phyloP scores from a whole-genome alignment of 768 basidiomycete species.

The Pilatotrama ljubarskyi region DNA sequence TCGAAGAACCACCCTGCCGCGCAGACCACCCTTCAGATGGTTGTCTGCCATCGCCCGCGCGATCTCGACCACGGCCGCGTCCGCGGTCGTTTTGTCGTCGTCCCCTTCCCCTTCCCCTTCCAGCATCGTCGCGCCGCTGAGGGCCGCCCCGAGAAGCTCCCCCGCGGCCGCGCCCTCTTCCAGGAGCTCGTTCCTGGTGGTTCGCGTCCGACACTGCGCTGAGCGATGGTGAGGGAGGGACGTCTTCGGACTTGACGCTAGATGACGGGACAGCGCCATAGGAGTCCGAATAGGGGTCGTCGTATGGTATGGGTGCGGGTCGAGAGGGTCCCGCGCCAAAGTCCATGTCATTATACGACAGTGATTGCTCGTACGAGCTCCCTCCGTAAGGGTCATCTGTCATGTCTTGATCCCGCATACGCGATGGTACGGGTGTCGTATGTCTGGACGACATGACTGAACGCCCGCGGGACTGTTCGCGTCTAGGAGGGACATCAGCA shows the following conservation, averaged over 20 bases:
- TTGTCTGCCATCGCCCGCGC: conserved; percentile 32
- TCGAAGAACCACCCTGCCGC: conserved; percentile 31
- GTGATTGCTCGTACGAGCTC: conserved; percentile 66
- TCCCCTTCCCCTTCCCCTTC: conserved; percentile 21
- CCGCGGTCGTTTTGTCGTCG: conserved; percentile 31
- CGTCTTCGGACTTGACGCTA: neutral
- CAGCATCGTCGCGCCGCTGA: conserved; percentile 12
- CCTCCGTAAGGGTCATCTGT: conserved; percentile 49
- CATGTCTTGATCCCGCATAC: conserved; percentile 57
- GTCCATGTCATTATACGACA: conserved; percentile 66
- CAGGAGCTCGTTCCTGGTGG: neutral
- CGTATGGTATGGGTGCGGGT: conserved; percentile 71
- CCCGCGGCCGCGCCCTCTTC: conserved; percentile 2
- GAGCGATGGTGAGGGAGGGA: neutral
- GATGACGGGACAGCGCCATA: conserved; percentile 24
- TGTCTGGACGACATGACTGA: conserved; percentile 55
- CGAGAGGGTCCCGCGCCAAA: conserved; percentile 56
- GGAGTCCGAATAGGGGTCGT: conserved; percentile 63
- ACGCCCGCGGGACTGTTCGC: conserved; percentile 48
- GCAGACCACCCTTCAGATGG: conserved; percentile 15
- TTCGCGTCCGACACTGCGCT: neutral
- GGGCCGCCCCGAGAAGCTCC: conserved; percentile 21
- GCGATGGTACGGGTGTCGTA: conserved; percentile 54
- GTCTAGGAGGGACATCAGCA: conserved; percentile 37
- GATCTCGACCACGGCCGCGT: conserved; percentile 31